Evolutionary conservation across 306 rosid genomes (phyloP).

Genomic region (Morella rubra): DNA sequence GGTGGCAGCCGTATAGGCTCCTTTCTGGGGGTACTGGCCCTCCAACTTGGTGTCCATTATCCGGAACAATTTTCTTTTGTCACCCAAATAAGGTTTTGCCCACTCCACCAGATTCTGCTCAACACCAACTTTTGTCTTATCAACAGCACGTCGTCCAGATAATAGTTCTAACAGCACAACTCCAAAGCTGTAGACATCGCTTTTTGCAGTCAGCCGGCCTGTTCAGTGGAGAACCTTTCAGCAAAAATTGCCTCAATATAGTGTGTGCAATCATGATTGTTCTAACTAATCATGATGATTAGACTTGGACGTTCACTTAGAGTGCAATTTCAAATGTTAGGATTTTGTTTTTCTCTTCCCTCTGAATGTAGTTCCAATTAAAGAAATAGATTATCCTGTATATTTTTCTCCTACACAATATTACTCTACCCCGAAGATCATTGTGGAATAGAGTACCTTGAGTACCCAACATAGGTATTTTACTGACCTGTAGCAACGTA

Average conservation of each 20-base stretch:
- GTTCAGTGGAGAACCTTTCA: conserved; percentile 15
- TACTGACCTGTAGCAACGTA: conserved; percentile 89
- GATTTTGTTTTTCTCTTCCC: not conserved
- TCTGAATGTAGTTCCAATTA: not conserved
- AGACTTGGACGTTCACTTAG: not conserved
- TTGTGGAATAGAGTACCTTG: not conserved
- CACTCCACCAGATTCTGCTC: conserved; percentile 88
- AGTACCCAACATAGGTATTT: conserved; percentile 9
- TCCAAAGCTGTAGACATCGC: conserved; percentile 94
- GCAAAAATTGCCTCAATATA: conserved; percentile 5
- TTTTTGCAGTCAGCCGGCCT: conserved; percentile 89
- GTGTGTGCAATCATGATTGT: not conserved
- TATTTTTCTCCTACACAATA: not conserved
- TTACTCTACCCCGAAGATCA: not conserved
- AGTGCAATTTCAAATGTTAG: not conserved
- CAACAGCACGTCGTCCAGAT: conserved; percentile 79
- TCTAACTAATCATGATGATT: not conserved
- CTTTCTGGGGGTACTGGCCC: conserved; percentile 87
- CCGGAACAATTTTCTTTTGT: conserved; percentile 69
- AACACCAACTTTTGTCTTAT: conserved; percentile 51
- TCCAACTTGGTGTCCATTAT: conserved; percentile 92
- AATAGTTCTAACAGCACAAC: conserved; percentile 83
- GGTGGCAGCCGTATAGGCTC: conserved; percentile 69
- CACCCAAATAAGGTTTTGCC: conserved; percentile 81
- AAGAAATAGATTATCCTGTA: not conserved